Conservation (phyloP, 371 early-diverging fungal genomes). For the Rhizopus sp. region DNA sequence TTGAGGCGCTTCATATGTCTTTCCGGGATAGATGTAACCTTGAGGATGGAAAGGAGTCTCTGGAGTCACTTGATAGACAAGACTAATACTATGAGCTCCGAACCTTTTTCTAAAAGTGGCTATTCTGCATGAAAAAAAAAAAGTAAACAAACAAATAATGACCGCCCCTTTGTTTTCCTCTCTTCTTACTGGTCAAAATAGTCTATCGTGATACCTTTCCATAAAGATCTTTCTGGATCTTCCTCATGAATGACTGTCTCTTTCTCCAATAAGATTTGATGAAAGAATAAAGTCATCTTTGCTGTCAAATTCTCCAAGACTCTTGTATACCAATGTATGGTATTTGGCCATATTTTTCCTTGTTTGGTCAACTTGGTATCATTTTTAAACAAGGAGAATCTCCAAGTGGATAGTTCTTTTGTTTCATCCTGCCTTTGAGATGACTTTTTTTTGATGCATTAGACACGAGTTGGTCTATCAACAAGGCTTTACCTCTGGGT, state of each 20-base stretch:
- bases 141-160: slow-evolving; percentile 1
- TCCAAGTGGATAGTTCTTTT: slow-evolving; percentile 34
- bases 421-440: slow-evolving; percentile 24
- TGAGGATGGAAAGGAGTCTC: slow-evolving; percentile 53
- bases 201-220: slow-evolving; percentile 59
- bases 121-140: slow-evolving; percentile 41
- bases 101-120: slow-evolving; percentile 53
- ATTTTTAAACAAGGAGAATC: slow-evolving; percentile 32
- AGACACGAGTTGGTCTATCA: neutral
- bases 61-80: slow-evolving; percentile 59
- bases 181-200: slow-evolving; percentile 57
- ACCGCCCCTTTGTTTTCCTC: neutral
- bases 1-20: slow-evolving; percentile 58
- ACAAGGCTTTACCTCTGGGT: slow-evolving; percentile 39
- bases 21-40: slow-evolving; percentile 54
- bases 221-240: slow-evolving; percentile 51
- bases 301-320: slow-evolving; percentile 58
- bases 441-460: slow-evolving; percentile 16
- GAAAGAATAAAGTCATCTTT: slow-evolving; percentile 68
- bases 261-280: slow-evolving; percentile 54
- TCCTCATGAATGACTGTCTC: slow-evolving; percentile 55
- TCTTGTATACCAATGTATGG: slow-evolving; percentile 56
- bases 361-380: slow-evolving; percentile 25
- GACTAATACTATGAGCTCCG: slow-evolving; percentile 55
- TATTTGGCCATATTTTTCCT: slow-evolving; percentile 52